Base-by-base conservation (phyloP, 768 basidiomycete genomes). In the Mycena amicta region DNA sequence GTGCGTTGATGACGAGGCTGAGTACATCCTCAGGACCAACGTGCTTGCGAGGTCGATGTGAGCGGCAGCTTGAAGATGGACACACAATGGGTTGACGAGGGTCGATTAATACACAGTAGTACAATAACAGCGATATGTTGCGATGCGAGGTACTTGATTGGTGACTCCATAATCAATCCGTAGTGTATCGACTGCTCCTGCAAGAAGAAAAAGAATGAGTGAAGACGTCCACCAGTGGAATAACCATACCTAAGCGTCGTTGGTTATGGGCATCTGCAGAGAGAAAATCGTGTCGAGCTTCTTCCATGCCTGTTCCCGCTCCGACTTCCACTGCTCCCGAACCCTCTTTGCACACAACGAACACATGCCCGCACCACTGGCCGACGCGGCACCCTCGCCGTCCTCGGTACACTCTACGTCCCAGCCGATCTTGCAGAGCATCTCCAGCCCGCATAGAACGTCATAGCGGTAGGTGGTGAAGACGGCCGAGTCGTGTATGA, bases 371-470 rank as follows among this genome's bases (percentile, higher is more conserved):
- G 33, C 33, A 37, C 33, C 33, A 8, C 33, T n/a, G n/a, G n/a
- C n/a, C n/a, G n/a, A n/a, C n/a, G 56, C 72, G 8, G 11, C 72
- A n/a, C 62, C 67, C 11, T 64, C 58, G 52, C 70, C 73, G 52
- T 64, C 74, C 20, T 68, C 71, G 15, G 28, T 46, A 8, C 11
- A 8, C 22, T 65, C 62, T 3, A 58, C 60, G 51, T 50, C 57
- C 45, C 60, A 59, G 33, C 61, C 50, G 12, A 72, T 61, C 11
- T 67, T 63, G 12, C 58, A 39, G 25, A 77, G 60, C 27, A 52
- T 53, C 45, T 69, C 64, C 31, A 77, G 59, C 13, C 73, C 76
- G 30, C 60, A 67, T 23, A 76, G 33, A 23, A 71, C 68, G 52
- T 77, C 73, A 50, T 59, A 57, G 58, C 71, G 62, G 31, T 66